These are phyloP conservation scores for Nephromyces sp. DNA, from an alignment of 169 alveolate species.

Conservation along the genomic window DNA sequence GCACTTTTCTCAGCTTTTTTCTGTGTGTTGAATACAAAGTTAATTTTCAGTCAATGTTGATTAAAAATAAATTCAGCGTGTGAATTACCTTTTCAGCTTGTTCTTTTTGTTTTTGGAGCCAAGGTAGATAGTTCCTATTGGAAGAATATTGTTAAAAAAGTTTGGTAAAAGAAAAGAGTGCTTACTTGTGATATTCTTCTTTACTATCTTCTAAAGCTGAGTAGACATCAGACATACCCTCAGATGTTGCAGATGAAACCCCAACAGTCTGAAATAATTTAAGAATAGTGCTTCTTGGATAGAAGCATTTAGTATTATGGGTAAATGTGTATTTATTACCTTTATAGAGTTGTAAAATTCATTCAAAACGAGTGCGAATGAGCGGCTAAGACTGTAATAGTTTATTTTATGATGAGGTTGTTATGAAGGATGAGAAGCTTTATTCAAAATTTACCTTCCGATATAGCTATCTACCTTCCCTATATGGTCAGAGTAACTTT, in stretches of 20 bases:
- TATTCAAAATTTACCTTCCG: neutral
- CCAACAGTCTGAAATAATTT: neutral
- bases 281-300: neutral
- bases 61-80: too few species aligned
- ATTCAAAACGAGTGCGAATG: neutral
- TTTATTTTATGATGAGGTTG: neutral
- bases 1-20: too few species aligned
- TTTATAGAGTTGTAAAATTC: neutral
- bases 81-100: neutral
- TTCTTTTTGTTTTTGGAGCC: neutral
- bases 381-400: neutral
- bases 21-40: too few species aligned
- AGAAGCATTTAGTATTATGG: neutral
- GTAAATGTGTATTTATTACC: neutral
- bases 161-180: neutral
- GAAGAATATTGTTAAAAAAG: neutral
- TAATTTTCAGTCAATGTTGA: too few species aligned
- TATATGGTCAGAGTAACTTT: constrained; percentile 11
- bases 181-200: neutral
- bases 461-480: neutral
- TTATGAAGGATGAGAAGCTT: neutral
- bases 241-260: neutral
- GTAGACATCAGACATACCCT: neutral
- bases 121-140: neutral
- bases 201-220: neutral